These are phyloP conservation scores for Sporothrix variecibatus DNA, from an alignment of 2,329 filamentous ascomycete genomes.

Conservation along the genomic window DNA sequence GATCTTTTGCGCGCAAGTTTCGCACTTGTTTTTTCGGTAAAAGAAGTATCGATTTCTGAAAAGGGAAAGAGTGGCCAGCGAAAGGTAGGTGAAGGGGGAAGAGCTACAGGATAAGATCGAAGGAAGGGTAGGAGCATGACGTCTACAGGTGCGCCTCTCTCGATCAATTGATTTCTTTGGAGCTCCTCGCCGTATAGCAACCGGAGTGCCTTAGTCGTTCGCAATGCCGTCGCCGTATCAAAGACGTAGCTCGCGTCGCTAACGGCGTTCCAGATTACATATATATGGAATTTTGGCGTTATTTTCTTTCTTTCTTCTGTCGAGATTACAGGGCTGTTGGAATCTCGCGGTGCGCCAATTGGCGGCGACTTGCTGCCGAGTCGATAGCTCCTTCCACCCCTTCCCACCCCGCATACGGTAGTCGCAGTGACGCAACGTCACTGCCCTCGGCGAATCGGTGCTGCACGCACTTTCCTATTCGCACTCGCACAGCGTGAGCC, in stretches of 20 bases:
- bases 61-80: not conserved
- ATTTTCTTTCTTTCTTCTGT: not conserved
- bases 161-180: not conserved
- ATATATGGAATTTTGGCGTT: not conserved
- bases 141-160: not conserved
- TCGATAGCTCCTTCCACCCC: constrained; percentile 14
- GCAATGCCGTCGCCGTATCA: not conserved
- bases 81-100: not conserved
- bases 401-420: not conserved
- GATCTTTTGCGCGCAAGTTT: not conserved
- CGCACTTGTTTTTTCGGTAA: not conserved
- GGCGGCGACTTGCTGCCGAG: not conserved
- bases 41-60: not conserved
- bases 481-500: not conserved
- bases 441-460: constrained; percentile 8
- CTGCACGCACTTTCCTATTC: not conserved
- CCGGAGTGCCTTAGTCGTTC: not conserved
- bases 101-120: not conserved
- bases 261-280: not conserved
- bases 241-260: not conserved
- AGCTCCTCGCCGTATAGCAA: not conserved
- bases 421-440: constrained; percentile 6
- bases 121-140: constrained; percentile 3
- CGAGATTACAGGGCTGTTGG: not conserved
- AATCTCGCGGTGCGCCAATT: not conserved